Evolutionary conservation across 192 early-diverging fungal genomes (phyloP).

Genomic region (Coemansia sp.): DNA sequence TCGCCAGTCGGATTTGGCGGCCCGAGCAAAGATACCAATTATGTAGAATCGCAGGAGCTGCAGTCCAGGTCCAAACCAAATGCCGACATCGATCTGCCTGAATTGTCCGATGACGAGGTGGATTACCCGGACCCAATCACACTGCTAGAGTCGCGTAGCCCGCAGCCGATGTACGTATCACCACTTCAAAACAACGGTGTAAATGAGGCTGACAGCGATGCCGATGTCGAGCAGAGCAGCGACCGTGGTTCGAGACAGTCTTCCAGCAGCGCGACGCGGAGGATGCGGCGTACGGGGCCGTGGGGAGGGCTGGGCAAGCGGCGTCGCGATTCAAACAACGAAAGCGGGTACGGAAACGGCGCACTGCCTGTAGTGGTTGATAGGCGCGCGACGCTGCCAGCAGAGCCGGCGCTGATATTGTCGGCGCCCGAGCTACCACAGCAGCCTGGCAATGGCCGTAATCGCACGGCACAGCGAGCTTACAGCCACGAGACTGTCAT

Average conservation of each 20-base stretch:
- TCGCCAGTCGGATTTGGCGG: neutral
- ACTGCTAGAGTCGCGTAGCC: constrained; percentile 6
- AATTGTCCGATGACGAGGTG: neutral
- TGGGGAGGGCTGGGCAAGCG: constrained; percentile 42
- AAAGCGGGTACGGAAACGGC: constrained; percentile 15
- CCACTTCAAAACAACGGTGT: neutral
- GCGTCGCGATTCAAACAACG: constrained; percentile 20
- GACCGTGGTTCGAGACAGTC: neutral
- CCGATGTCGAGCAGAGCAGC: neutral
- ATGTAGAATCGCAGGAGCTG: neutral
- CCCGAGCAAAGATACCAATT: neutral
- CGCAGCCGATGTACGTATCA: neutral
- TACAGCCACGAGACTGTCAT: neutral
- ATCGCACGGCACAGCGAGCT: neutral
- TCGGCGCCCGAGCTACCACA: neutral
- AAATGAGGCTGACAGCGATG: neutral
- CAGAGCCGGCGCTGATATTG: neutral
- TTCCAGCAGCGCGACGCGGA: neutral
- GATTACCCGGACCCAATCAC: constrained; percentile 17
- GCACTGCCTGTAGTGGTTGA: constrained; percentile 26
- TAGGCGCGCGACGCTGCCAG: constrained; percentile 4
- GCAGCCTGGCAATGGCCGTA: neutral
- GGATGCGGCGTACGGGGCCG: neutral
- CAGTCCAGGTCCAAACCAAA: neutral
- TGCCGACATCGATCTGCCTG: neutral